Evolutionary conservation across 2,329 filamentous ascomycete species (phyloP), one percentile per base, ranked within the genome.

Genomic region (Penicillium decumbens): DNA sequence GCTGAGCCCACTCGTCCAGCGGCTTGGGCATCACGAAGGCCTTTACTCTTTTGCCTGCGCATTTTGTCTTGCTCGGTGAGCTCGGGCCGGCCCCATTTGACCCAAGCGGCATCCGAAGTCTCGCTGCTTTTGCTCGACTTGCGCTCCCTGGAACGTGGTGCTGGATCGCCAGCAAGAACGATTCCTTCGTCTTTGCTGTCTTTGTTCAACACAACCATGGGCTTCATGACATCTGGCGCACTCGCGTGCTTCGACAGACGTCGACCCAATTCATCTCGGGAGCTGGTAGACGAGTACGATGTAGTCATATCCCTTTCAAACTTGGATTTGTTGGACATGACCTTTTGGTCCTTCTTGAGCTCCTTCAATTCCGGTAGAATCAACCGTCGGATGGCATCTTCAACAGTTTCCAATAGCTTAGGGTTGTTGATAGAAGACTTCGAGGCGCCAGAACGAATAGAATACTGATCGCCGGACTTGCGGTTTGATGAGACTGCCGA

Each of bases 351-450:
- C 61, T 91, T 84, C 69, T 95, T 96, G 47, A 98, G 76, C 8
- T 90, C 89, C 60, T 89, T 92, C 39, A 98, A 77, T 69, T 98
- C 92, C 0, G 93, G 93, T 2, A 98, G 74, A 45, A 96, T 95
- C 43, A 95, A 78, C 42, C 90, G 82, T 55, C 89, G 85, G 63
- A 96, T 95, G 12, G 90, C 90, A 71, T 95, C 90, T 72, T 96
- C 91, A 3, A 96, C 91, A 0, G 90, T 93, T 63, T 93, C 88
- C 2, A 96, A 79, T 1, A 96, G 75, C 65, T 89, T 93, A 0
- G 91, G 91, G 63, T 96, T 95, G 72, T 95, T 95, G 67, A 95
- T 88, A 0, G 88, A 92, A 3, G 89, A 88, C 51, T 79, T 80
- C 15, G 79, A 81, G 29, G 75, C 77, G 30, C 78, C 78, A 27